phyloP scores from a whole-genome alignment of 176 grass and related monocot genomes.

The Zea luxurians region DNA sequence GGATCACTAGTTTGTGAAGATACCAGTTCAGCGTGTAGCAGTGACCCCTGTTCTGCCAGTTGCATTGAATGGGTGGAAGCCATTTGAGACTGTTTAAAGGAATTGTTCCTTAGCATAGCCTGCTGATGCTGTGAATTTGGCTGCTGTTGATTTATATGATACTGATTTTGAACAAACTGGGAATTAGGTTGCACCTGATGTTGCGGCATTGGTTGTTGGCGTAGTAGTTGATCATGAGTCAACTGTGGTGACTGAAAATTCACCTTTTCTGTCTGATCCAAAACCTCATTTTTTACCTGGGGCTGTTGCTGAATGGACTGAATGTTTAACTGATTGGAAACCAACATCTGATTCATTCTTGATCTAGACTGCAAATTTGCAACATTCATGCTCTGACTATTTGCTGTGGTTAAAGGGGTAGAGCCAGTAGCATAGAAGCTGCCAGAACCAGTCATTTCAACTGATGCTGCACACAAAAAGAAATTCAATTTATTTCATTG shows the following conservation, averaged over 20 bases:
- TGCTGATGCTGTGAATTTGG: slow-evolving; percentile 60
- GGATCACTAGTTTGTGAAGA: slow-evolving; percentile 62
- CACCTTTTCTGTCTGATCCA: slow-evolving; percentile 71
- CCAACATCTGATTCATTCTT: slow-evolving; percentile 61
- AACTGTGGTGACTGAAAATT: slow-evolving; percentile 76
- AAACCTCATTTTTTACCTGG: slow-evolving; percentile 69
- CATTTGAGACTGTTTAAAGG: slow-evolving; percentile 60
- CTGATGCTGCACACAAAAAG: slow-evolving; percentile 44
- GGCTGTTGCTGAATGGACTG: slow-evolving; percentile 71
- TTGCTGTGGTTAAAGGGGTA: slow-evolving; percentile 61
- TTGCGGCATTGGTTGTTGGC: slow-evolving; percentile 61
- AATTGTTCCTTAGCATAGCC: slow-evolving; percentile 52
- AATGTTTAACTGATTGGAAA: slow-evolving; percentile 64
- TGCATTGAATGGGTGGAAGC: slow-evolving; percentile 58
- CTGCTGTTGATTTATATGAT: slow-evolving; percentile 63
- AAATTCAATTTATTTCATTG: slow-evolving; percentile 18
- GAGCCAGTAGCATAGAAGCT: slow-evolving; percentile 65
- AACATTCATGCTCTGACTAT: slow-evolving; percentile 61
- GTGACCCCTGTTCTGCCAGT: slow-evolving; percentile 58
- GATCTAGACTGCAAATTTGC: slow-evolving; percentile 69
- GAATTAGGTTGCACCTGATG: slow-evolving; percentile 65
- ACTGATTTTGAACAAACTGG: slow-evolving; percentile 70
- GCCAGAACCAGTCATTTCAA: slow-evolving; percentile 61
- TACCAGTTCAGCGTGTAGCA: slow-evolving; percentile 59
- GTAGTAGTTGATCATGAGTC: slow-evolving; percentile 55